Conservation (phyloP, 1,284 basidiomycete species). For the Sphaerobolus stellatus region DNA sequence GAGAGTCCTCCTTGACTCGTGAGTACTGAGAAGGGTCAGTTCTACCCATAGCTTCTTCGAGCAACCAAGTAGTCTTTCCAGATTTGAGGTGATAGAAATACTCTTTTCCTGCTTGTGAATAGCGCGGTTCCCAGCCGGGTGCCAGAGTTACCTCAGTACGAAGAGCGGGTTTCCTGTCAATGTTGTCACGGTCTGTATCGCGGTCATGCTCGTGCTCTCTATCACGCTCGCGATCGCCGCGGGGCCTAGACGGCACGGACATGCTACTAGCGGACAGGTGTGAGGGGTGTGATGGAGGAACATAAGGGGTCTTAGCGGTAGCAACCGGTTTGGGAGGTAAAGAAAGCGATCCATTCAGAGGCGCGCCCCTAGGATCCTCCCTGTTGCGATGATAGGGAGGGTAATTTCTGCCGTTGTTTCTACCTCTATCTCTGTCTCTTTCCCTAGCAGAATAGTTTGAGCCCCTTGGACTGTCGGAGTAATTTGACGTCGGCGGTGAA, state of each 20-base stretch:
- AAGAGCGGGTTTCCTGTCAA: slow-evolving; percentile 30
- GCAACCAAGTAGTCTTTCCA: slow-evolving; percentile 58
- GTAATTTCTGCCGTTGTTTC: too few relatives aligned
- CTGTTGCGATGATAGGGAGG: too few relatives aligned
- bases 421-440: too few relatives aligned
- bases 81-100: slow-evolving; percentile 66
- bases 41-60: slow-evolving; percentile 14
- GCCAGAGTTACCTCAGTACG: slow-evolving; percentile 47
- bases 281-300: slow-evolving; percentile 54
- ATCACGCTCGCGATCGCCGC: slow-evolving; percentile 25
- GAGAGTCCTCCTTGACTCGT: background rate
- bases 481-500: slow-evolving; percentile 22
- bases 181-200: slow-evolving; percentile 20
- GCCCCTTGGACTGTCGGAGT: too few relatives aligned
- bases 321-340: slow-evolving; percentile 70
- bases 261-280: slow-evolving; percentile 60
- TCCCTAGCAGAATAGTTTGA: too few relatives aligned
- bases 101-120: slow-evolving; percentile 45
- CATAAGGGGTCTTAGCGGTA: slow-evolving; percentile 46
- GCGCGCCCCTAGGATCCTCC: slow-evolving; percentile 31
- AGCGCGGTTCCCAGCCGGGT: slow-evolving; percentile 57
- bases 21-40: background rate
- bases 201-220: slow-evolving; percentile 34
- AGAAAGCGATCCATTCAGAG: slow-evolving; percentile 53
- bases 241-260: slow-evolving; percentile 38